Conservation (phyloP, 306 rosid genomes). For the Begonia masoniana region DNA sequence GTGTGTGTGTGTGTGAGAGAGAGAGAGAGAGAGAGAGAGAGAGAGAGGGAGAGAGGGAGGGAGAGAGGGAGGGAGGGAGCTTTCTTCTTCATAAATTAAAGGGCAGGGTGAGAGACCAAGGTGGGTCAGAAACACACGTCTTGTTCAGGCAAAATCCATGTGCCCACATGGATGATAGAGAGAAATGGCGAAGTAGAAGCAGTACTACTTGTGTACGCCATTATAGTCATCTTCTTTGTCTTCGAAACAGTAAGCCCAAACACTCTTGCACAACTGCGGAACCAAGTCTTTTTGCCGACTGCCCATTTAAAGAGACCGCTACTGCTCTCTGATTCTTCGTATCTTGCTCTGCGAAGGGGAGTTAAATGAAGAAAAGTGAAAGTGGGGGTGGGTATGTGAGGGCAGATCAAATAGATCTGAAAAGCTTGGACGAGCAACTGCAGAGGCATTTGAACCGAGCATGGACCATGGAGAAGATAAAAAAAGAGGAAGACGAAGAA, state of each 20-base stretch:
- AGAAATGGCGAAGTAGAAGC: conserved; percentile 3
- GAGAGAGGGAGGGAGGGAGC: too few species aligned
- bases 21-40: too few species aligned
- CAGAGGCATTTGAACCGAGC: conserved; percentile 86
- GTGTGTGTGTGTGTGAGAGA: too few species aligned
- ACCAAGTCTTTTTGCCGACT: conserved; percentile 4
- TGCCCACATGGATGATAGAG: conserved; percentile 77
- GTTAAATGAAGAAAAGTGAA: conserved; percentile 72
- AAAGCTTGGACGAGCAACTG: conserved; percentile 94
- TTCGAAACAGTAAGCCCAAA: background rate
- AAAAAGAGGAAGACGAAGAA: conserved; percentile 42
- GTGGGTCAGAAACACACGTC: conserved; percentile 80
- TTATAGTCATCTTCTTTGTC: conserved; percentile 12
- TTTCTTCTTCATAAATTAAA: background rate
- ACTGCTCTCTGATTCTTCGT: background rate
- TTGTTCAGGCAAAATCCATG: conserved; percentile 88
- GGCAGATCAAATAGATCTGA: conserved; percentile 98
- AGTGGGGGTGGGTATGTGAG: conserved; percentile 72
- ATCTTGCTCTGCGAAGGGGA: background rate
- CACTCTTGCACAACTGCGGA: background rate
- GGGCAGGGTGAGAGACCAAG: conserved; percentile 9
- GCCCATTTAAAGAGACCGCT: conserved; percentile 3
- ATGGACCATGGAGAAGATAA: conserved; percentile 91
- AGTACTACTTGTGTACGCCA: conserved; percentile 19
- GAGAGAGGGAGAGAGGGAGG: too few species aligned